Base-by-base conservation (phyloP, 306 rosid genomes). In the Prunus mira region DNA sequence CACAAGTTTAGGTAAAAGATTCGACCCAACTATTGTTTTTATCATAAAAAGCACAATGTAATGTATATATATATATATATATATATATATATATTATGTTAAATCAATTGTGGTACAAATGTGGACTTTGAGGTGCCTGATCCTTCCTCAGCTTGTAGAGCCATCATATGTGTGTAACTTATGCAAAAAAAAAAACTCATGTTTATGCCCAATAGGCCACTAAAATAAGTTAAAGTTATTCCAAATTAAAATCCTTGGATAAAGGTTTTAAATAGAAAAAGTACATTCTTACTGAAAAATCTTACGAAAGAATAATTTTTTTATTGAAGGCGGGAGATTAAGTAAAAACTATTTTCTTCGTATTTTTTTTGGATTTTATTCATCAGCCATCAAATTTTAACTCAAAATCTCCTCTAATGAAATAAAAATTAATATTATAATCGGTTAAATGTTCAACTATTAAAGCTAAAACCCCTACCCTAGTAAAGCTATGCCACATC, bases 1-100 rank as follows among this genome's bases (percentile, higher is more conserved):
- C 8, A n/a, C 68, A 73, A 73, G 55, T 73, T 73, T 45, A 60
- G 77, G 57, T 60, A 24, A 58, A 38, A 56, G 54, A 57, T 57
- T 56, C 54, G 45, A 41, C 76, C n/a, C 1, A 63, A 27, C 17
- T 49, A 6, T 60, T 25, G 57, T 57, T 72, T 41, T 4, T 11
- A 9, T 56, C 54, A 62, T n/a, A 72, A 52, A 56, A 17, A 22
- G 20, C 27, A 43, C 76, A 22, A 3, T 2, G n/a, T 24, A 1
- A 46, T 71, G 27, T 70, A 12, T 57, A 12, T 54, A 0, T 71
- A 12, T 56, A n/a, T 70, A 12, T 57, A 12, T 70, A 12, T 57
- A 12, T 70, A 12, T 57, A 12, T 70, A 12, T 57, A 12, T 54
- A 0, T 71, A 12, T 56, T 56, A 0, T 14, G 34, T 17, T 14